These are phyloP conservation scores for Acanthamoeba divionensis DNA, from an alignment of 208 protist genomes.

Conservation along the genomic window DNA sequence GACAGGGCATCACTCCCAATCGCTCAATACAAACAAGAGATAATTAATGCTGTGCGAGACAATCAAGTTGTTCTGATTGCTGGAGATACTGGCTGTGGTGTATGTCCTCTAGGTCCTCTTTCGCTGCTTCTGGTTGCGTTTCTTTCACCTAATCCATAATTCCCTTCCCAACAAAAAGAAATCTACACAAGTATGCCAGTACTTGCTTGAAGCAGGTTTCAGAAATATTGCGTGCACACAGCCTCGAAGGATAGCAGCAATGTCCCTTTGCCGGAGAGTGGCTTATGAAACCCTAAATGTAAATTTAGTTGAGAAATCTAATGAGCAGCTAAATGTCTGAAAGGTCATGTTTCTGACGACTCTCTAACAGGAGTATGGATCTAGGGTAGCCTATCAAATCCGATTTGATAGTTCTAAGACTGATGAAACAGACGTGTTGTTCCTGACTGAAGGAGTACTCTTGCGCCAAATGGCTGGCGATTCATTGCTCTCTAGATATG, in stretches of 20 bases:
- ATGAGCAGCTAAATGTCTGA: too few species aligned
- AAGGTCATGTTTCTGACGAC: too few species aligned
- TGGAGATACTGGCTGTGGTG: constrained; percentile 74
- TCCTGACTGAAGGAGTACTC: constrained; percentile 69
- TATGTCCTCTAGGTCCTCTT: neutral
- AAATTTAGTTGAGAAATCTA: too few species aligned
- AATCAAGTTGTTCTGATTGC: constrained; percentile 70
- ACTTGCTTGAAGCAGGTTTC: constrained; percentile 68
- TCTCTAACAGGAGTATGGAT: constrained; percentile 56
- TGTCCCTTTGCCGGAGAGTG: constrained; percentile 60
- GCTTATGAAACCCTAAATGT: constrained; percentile 61
- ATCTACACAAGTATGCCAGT: constrained; percentile 72
- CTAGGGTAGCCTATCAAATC: constrained; percentile 56
- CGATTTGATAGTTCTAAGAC: constrained; percentile 58
- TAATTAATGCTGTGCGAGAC: constrained; percentile 53
- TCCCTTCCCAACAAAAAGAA: constrained; percentile 19
- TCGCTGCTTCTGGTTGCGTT: neutral
- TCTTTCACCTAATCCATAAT: neutral
- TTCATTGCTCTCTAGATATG: constrained; percentile 53
- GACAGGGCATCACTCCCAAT: constrained; percentile 61
- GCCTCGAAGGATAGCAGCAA: constrained; percentile 57
- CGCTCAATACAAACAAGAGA: constrained; percentile 57
- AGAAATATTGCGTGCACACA: constrained; percentile 65
- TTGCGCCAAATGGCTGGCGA: constrained; percentile 60
- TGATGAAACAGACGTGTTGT: constrained; percentile 49